A percentile compares a stretch with the other conserved stretches of the same genome.
These are phyloP conservation scores for Penicillium lagena DNA, from an alignment of 495 filamentous ascomycete species.

Conservation along the genomic window DNA sequence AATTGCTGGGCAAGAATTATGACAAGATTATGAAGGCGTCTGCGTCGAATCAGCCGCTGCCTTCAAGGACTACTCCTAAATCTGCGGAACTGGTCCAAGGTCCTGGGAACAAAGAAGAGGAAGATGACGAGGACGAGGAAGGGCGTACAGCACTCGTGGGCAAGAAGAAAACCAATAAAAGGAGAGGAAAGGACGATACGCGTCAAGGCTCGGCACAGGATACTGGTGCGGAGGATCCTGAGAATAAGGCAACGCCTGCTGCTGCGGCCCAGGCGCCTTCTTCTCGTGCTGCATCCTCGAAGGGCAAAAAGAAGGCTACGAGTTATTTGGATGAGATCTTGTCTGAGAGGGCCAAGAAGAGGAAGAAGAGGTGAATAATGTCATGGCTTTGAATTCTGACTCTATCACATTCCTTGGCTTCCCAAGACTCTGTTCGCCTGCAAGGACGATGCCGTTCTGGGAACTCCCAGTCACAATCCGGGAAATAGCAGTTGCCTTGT, in stretches of 20 bases:
- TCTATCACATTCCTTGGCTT: too few species aligned
- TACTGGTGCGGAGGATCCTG: conserved; percentile 2
- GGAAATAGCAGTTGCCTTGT: too few species aligned
- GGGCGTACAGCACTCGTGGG: conserved; percentile 53
- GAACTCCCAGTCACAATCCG: too few species aligned
- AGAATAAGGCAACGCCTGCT: conserved; percentile 3
- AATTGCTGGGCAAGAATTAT: conserved; percentile 43
- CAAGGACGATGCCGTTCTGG: too few species aligned
- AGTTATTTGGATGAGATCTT: conserved; percentile 49
- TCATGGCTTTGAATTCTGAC: too few species aligned
- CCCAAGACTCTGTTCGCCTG: too few species aligned
- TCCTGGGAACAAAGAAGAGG: conserved; percentile 14
- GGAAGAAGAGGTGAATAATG: conserved; percentile 43
- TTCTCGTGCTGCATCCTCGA: conserved; percentile 7
- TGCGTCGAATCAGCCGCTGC: conserved; percentile 2
- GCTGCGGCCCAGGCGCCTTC: background rate
- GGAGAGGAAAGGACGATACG: conserved; percentile 15
- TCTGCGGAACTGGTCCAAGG: background rate
- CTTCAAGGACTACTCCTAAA: too few species aligned
- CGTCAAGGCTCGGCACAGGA: conserved; percentile 1
- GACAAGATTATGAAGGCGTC: conserved; percentile 31
- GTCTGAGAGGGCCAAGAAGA: conserved; percentile 44
- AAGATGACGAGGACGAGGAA: conserved; percentile 49
- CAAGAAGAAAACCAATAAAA: conserved; percentile 24
- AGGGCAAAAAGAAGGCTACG: conserved; percentile 32